Evolutionary conservation across 371 early-diverging fungal species (phyloP), one percentile per base, ranked within the genome.

Genomic region (Rhizopus delemar): DNA sequence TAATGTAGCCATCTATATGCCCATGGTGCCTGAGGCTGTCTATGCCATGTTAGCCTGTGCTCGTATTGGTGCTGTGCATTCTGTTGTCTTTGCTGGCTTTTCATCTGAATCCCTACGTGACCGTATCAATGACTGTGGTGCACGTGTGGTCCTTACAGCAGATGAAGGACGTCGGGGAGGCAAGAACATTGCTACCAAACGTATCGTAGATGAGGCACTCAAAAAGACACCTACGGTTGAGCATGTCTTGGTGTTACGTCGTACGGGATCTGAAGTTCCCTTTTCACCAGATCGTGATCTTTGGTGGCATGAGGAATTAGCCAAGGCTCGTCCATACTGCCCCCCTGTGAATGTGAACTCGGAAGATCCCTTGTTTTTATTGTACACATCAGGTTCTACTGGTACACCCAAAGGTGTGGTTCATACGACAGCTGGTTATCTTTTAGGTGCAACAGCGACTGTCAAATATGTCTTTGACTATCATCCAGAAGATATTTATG

Each of bases 1-100:
- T 65, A 89, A 89, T 4, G 95, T 98, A 11, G 85, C 93, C 35
- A 90, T 98, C 59, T 98, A 98, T 73, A 92, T 98, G 94, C 95
- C 98, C 46, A 98, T 96, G 96, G 86, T 93, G 16, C 96, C 97
- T n/a, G 92, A 97, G 74, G 93, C 98, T 4, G 88, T 92, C 0
- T 87, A 90, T 59, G 87, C 93, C 3, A 88, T 96, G 83, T 81
- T 99, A 41, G 97, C 99, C 9, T 96, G 97, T 76, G 93, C 96
- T 7, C 85, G 98, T 41, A 75, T 98, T 16, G 99, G 99, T 11
- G 84, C 92, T 4, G 75, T 95, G n/a, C 99, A 83, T 53, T 84
- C 84, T 31, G 97, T 96, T 11, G 94, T 96, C 39, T 96, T 96
- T 84, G 96, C 93, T 5, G 96, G 96, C 16, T 96, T 93, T 73